Conservation (phyloP, 805 yeast genomes). For the Naumovozyma castellii region DNA sequence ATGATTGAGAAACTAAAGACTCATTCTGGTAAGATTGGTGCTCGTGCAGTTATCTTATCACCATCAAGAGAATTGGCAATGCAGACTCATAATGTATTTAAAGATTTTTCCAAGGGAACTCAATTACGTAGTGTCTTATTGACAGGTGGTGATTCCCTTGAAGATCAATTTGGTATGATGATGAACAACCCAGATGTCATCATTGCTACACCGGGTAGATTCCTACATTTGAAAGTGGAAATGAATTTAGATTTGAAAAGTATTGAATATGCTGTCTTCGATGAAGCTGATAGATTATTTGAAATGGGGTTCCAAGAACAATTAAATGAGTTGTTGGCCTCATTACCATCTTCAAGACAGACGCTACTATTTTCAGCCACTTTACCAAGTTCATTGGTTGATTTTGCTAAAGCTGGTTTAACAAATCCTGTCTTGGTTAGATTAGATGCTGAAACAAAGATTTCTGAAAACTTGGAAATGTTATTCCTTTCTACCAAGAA, state of each 20-base stretch:
- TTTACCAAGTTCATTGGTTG: slow-evolving; percentile 82
- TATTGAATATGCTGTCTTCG: slow-evolving; percentile 86
- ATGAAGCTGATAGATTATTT: slow-evolving; percentile 93
- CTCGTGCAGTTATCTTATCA: slow-evolving; percentile 77
- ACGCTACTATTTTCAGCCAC: slow-evolving; percentile 91
- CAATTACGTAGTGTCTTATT: slow-evolving; percentile 71
- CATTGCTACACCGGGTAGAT: slow-evolving; percentile 96
- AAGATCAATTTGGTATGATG: slow-evolving; percentile 90
- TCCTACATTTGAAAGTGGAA: slow-evolving; percentile 89
- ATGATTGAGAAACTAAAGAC: slow-evolving; percentile 74
- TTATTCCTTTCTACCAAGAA: slow-evolving; percentile 72
- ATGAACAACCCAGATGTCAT: slow-evolving; percentile 90
- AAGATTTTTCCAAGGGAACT: slow-evolving; percentile 77
- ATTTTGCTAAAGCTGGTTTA: slow-evolving; percentile 95
- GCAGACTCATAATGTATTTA: slow-evolving; percentile 82
- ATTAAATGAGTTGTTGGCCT: slow-evolving; percentile 74
- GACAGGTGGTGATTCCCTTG: slow-evolving; percentile 98
- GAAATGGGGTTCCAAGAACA: slow-evolving; percentile 96
- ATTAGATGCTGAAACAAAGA: slow-evolving; percentile 83
- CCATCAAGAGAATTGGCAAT: slow-evolving; percentile 95
- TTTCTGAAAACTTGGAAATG: slow-evolving; percentile 87
- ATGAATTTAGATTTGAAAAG: slow-evolving; percentile 79
- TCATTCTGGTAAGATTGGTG: slow-evolving; percentile 82
- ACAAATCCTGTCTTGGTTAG: slow-evolving; percentile 87
- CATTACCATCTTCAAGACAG: slow-evolving; percentile 77